Percentiles rank a stretch among this genome's conserved stretches.
Conservation (phyloP, 2,329 filamentous ascomycete species). For the Emmonsiellopsis sp. region DNA sequence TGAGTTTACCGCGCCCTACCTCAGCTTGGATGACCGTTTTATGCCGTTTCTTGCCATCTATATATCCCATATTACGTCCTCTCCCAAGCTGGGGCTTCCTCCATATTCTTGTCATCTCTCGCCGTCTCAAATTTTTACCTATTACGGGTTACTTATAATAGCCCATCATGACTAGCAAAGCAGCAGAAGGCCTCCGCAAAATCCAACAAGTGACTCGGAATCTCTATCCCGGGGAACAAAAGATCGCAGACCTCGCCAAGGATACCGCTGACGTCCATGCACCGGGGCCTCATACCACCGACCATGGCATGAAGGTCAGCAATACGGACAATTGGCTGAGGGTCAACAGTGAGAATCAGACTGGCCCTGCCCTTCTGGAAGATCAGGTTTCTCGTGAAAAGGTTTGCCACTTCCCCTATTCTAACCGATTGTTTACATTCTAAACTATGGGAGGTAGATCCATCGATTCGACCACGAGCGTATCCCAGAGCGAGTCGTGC, state of each 20-base stretch:
- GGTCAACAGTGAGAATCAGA: constrained; percentile 50
- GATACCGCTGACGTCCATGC: constrained; percentile 51
- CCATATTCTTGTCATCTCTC: too few species aligned
- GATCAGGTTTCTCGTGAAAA: constrained; percentile 66
- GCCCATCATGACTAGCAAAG: constrained; percentile 17
- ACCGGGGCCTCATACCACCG: constrained; percentile 58
- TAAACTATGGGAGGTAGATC: constrained; percentile 23
- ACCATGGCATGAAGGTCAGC: constrained; percentile 64
- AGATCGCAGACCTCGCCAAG: constrained; percentile 51
- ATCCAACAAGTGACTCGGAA: constrained; percentile 19
- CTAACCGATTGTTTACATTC: neutral
- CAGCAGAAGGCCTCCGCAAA: constrained; percentile 22
- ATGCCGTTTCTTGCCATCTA: too few species aligned
- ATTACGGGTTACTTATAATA: neutral
- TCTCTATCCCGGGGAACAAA: constrained; percentile 27
- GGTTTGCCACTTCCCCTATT: constrained; percentile 33
- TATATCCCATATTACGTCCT: too few species aligned
- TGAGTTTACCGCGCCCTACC: neutral
- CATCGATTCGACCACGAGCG: constrained; percentile 65
- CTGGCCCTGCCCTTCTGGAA: constrained; percentile 60
- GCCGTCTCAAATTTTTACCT: too few species aligned
- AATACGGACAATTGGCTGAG: constrained; percentile 73
- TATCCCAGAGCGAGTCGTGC: constrained; percentile 59
- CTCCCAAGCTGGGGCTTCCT: too few species aligned
- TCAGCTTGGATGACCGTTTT: too few species aligned